Evolutionary conservation across 257 asterid genomes (phyloP).

Genomic region (Handroanthus guayacan): DNA sequence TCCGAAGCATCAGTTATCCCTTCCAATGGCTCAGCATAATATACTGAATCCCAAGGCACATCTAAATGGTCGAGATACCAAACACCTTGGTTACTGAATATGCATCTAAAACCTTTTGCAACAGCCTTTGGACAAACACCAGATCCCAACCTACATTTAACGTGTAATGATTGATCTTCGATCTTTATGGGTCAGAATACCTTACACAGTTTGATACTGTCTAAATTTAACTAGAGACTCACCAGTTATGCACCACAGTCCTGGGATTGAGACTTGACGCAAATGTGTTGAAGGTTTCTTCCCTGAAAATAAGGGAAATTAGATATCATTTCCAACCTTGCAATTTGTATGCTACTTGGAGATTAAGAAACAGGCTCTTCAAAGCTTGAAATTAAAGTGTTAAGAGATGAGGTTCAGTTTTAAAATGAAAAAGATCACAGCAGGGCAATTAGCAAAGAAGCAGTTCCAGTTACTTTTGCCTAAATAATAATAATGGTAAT

Average conservation of each 20-base stretch:
- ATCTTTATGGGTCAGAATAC: slow-evolving; percentile 22
- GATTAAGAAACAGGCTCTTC: slow-evolving; percentile 18
- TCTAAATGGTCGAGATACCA: slow-evolving; percentile 96
- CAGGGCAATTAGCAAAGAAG: slow-evolving; percentile 9
- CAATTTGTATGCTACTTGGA: slow-evolving; percentile 6
- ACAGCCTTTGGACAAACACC: slow-evolving; percentile 90
- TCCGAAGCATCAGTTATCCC: slow-evolving; percentile 63
- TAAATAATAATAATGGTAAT: too few species aligned
- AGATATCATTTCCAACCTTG: slow-evolving; percentile 26
- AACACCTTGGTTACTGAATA: slow-evolving; percentile 84
- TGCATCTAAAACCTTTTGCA: slow-evolving; percentile 85
- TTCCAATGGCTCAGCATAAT: slow-evolving; percentile 80
- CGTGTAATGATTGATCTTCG: slow-evolving; percentile 16
- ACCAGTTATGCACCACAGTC: slow-evolving; percentile 94
- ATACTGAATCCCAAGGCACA: slow-evolving; percentile 82
- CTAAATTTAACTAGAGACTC: slow-evolving; percentile 41
- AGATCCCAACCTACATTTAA: slow-evolving; percentile 65
- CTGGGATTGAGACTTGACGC: slow-evolving; percentile 68
- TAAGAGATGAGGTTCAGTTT: slow-evolving; percentile 25
- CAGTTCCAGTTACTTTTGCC: slow-evolving; percentile 10
- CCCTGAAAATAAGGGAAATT: slow-evolving; percentile 59
- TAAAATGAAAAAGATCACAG: slow-evolving; percentile 15
- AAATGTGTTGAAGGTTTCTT: slow-evolving; percentile 85
- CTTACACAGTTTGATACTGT: slow-evolving; percentile 16
- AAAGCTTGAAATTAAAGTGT: slow-evolving; percentile 14